These are phyloP conservation scores for Neopestalotiopsis sp. DNA, from an alignment of 2,329 filamentous ascomycete genomes.

Conservation along the genomic window DNA sequence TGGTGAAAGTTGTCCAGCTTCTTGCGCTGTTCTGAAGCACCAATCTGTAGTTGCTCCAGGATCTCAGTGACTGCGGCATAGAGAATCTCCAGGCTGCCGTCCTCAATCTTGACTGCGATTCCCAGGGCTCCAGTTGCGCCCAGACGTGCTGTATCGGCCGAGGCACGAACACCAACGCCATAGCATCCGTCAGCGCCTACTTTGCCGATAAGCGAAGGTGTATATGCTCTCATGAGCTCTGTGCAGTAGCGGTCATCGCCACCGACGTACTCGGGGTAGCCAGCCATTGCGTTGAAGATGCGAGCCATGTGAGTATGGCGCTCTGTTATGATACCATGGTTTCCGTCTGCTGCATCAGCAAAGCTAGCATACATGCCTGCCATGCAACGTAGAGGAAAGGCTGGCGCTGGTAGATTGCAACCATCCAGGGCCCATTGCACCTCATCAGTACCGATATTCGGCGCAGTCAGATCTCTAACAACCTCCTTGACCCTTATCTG, in stretches of 20 bases:
- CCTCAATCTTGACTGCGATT: conserved; percentile 53
- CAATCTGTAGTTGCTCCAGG: conserved; percentile 47
- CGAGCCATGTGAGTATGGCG: conserved; percentile 34
- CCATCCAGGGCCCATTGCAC: conserved; percentile 50
- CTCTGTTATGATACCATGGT: not conserved
- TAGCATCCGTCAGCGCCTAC: conserved; percentile 55
- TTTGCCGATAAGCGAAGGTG: conserved; percentile 48
- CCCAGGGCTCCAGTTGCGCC: conserved; percentile 44
- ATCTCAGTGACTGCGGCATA: conserved; percentile 50
- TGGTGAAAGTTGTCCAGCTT: conserved; percentile 39
- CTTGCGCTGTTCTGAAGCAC: conserved; percentile 33
- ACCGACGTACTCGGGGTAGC: conserved; percentile 47
- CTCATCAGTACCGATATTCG: conserved; percentile 24
- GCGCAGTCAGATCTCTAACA: conserved; percentile 40
- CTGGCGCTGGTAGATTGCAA: conserved; percentile 53
- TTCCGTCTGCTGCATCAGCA: conserved; percentile 37
- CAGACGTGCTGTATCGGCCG: conserved; percentile 39
- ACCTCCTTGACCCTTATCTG: conserved; percentile 43
- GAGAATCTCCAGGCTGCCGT: conserved; percentile 48
- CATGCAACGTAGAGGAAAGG: conserved; percentile 41
- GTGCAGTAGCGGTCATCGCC: conserved; percentile 54
- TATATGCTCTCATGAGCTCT: conserved; percentile 44
- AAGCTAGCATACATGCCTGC: conserved; percentile 42
- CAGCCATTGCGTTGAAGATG: conserved; percentile 47
- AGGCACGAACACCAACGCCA: conserved; percentile 46